Evolutionary conservation across 148 eudicot species (phyloP), one percentile per base, ranked within the genome.

Genomic region (Dianthus caryophyllus): DNA sequence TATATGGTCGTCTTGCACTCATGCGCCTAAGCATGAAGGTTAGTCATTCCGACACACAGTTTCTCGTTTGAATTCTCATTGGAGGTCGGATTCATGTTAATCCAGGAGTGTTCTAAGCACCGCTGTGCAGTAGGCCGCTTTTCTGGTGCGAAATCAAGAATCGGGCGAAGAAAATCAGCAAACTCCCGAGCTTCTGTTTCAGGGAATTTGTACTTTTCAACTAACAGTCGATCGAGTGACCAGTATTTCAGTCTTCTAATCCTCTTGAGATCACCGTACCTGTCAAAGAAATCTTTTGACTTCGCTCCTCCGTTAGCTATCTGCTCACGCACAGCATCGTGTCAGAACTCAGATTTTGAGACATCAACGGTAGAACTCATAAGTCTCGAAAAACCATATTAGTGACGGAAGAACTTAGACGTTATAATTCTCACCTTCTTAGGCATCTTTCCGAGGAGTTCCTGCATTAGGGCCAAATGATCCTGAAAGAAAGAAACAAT

Each of bases 391-490:
- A 47, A 26, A 39, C 24, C 13, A 44, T 71, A 26, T 0, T 11
- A 51, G 26, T 64, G 36, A 22, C 36, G 52, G 20, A 51, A 54
- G 51, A 4, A 13, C 15, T 8, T 26, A 50, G 49, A 61, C 27
- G 53, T 14, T 24, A 25, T 11, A 25, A 52, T n/a, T 70, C 74
- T 78, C 71, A 90, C 98, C 98, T 94, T 94, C 73, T 79, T 73
- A 54, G 98, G 98, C 76, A 94, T 94, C 85, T 94, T 94, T 48
- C 98, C 98, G 7, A 94, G 88, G 68, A 88, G 85, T 73, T 94
- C 98, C 96, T 90, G 90, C 97, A 94, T 90, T 58, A 77, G 72
- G 77, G 98, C 98, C 71, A 94, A 96, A 79, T 94, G 98, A 79
- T 94, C 98, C 98, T 94, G 82, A 71, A 67, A 53, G 13, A 55